Evolutionary conservation across 75 land plant genomes (phyloP).

Genomic region (Sequoia sempervirens): DNA sequence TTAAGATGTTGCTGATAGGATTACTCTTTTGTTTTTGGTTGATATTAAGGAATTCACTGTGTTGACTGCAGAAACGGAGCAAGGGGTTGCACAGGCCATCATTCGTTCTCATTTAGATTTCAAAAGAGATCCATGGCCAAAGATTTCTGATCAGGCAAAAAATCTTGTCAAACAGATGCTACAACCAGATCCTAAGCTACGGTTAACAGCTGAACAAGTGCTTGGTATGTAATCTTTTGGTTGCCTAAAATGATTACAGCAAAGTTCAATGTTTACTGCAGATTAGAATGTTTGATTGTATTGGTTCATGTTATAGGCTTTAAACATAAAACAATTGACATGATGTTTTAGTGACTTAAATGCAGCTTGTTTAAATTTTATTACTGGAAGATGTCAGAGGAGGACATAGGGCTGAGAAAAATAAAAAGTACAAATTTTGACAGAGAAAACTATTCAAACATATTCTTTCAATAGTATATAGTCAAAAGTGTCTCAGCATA

Average conservation of each 20-base stretch:
- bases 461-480: neutral
- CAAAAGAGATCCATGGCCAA: conserved; percentile 77
- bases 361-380: neutral
- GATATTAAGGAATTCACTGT: neutral
- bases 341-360: neutral
- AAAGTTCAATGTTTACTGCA: neutral
- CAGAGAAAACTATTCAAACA: neutral
- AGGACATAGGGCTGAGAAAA: neutral
- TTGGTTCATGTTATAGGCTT: neutral
- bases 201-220: conserved; percentile 63
- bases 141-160: conserved; percentile 71
- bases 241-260: neutral
- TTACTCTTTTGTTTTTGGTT: neutral
- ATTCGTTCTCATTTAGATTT: conserved; percentile 61
- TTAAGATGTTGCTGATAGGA: neutral
- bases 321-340: neutral
- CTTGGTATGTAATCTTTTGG: conserved; percentile 34
- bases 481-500: neutral
- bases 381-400: neutral
- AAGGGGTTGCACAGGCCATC: conserved; percentile 84
- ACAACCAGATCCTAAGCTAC: conserved; percentile 59
- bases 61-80: conserved; percentile 64
- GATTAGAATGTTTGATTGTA: neutral
- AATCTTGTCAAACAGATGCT: conserved; percentile 75
- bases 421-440: neutral